phyloP scores from a whole-genome alignment of 306 rosid genomes.

The Lathyrus oleraceus region DNA sequence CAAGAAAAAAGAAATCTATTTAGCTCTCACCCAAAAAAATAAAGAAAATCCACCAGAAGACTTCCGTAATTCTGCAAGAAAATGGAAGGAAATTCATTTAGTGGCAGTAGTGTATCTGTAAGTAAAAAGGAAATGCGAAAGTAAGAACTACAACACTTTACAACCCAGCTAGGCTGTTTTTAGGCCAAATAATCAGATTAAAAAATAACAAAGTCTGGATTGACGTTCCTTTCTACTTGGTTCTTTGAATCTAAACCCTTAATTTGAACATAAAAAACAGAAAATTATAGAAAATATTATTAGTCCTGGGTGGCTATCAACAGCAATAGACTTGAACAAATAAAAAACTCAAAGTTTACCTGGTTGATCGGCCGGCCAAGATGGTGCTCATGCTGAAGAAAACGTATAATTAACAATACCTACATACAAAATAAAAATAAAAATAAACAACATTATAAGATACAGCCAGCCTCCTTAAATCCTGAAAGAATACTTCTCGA shows the following conservation, averaged over 20 bases:
- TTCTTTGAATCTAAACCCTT: conserved; percentile 5
- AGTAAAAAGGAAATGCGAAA: conserved; percentile 6
- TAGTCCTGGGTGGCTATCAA: neutral
- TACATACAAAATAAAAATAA: conserved; percentile 39
- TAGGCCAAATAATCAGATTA: neutral
- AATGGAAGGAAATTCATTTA: conserved; percentile 29
- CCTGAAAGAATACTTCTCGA: conserved; percentile 12
- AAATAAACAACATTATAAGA: conserved; percentile 13
- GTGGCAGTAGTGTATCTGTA: conserved; percentile 24
- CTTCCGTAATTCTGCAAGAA: conserved; percentile 85
- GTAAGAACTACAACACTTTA: conserved; percentile 5
- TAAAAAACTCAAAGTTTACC: conserved; percentile 45
- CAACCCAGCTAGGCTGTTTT: neutral
- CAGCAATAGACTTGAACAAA: conserved; percentile 20
- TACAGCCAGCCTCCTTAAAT: conserved; percentile 15
- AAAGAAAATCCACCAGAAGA: conserved; percentile 88
- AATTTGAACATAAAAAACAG: conserved; percentile 24
- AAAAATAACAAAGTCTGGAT: neutral
- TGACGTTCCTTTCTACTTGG: conserved; percentile 9
- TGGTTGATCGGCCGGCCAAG: conserved; percentile 92
- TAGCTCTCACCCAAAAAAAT: conserved; percentile 80
- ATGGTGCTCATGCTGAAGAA: conserved; percentile 98
- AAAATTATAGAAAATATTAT: conserved; percentile 2
- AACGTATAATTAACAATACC: conserved; percentile 84
- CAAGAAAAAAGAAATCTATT: conserved; percentile 25